phyloP scores from a whole-genome alignment of 2,329 filamentous ascomycete genomes.

The Penicillium griseofulvum region DNA sequence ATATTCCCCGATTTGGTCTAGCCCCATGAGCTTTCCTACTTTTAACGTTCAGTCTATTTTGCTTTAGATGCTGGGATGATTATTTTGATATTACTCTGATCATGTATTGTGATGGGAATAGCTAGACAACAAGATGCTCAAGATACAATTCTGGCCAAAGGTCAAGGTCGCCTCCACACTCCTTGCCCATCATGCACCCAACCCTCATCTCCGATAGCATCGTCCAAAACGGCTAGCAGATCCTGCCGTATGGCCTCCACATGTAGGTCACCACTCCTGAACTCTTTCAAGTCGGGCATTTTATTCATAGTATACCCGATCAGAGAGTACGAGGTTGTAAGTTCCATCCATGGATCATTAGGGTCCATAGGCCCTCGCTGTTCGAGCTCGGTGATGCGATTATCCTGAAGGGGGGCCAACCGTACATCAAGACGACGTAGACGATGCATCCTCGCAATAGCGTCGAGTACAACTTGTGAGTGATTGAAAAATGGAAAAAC shows the following conservation, averaged over 20 bases:
- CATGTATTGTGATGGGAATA: not conserved
- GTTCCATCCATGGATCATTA: slow-evolving; percentile 54
- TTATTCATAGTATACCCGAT: slow-evolving; percentile 41
- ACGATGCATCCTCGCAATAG: slow-evolving; percentile 50
- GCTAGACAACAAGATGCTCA: not conserved
- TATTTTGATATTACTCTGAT: not conserved
- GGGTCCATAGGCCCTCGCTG: slow-evolving; percentile 41
- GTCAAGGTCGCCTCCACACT: slow-evolving; percentile 24
- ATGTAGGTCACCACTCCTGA: slow-evolving; percentile 33
- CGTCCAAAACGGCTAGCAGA: slow-evolving; percentile 24
- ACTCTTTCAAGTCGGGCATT: slow-evolving; percentile 24
- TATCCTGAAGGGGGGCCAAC: slow-evolving; percentile 41
- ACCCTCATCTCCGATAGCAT: slow-evolving; percentile 20
- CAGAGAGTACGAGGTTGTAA: slow-evolving; percentile 51
- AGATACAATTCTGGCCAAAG: not conserved
- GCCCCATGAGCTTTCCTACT: not conserved
- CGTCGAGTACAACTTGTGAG: slow-evolving; percentile 47
- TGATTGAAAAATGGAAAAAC: slow-evolving; percentile 67
- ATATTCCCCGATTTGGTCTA: not conserved
- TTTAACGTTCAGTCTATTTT: not conserved
- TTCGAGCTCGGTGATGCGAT: slow-evolving; percentile 41
- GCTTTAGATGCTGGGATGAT: not conserved
- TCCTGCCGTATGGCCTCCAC: slow-evolving; percentile 30
- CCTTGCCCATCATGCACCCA: slow-evolving; percentile 35
- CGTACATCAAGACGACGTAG: slow-evolving; percentile 58